Percentiles rank a stretch among this genome's conserved stretches.
phyloP scores from a whole-genome alignment of 495 filamentous ascomycete genomes.

The Aspergillus nidulans region DNA sequence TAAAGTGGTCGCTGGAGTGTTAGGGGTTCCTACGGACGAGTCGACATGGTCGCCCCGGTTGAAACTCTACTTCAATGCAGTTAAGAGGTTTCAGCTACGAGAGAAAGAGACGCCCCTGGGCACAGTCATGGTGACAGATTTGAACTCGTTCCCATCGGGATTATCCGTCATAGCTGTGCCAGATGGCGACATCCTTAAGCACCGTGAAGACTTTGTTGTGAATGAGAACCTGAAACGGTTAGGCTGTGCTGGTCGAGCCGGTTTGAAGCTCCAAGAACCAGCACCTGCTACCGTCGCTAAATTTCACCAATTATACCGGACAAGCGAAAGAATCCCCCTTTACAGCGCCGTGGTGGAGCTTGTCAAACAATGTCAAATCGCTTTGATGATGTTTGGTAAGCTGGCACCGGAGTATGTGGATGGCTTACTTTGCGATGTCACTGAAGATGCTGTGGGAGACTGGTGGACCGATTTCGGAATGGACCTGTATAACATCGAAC shows the following conservation, averaged over 20 bases:
- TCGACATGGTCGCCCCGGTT: constrained; percentile 73
- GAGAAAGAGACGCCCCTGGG: constrained; percentile 77
- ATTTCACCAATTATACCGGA: constrained; percentile 86
- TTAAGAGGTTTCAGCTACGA: constrained; percentile 78
- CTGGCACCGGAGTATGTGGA: constrained; percentile 87
- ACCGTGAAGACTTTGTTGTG: constrained; percentile 84
- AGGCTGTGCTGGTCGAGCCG: constrained; percentile 85
- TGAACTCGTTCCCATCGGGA: constrained; percentile 83
- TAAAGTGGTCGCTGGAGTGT: constrained; percentile 69
- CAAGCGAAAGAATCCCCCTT: constrained; percentile 72
- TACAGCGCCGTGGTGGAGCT: constrained; percentile 78
- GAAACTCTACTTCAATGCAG: constrained; percentile 78
- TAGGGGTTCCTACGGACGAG: constrained; percentile 81
- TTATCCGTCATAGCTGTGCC: constrained; percentile 86
- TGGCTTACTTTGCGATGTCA: constrained; percentile 87
- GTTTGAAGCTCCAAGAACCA: constrained; percentile 71
- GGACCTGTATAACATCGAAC: constrained; percentile 85
- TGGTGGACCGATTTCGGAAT: constrained; percentile 97
- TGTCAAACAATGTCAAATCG: constrained; percentile 88
- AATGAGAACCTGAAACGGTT: constrained; percentile 92
- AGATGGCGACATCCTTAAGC: constrained; percentile 74
- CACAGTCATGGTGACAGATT: constrained; percentile 87
- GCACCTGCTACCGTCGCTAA: constrained; percentile 80
- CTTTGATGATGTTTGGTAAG: constrained; percentile 82
- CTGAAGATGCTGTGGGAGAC: constrained; percentile 82